Evolutionary conservation across 73 alveolate genomes (phyloP), one percentile per base, ranked within the genome.

Genomic region (Stentor roeselii): DNA sequence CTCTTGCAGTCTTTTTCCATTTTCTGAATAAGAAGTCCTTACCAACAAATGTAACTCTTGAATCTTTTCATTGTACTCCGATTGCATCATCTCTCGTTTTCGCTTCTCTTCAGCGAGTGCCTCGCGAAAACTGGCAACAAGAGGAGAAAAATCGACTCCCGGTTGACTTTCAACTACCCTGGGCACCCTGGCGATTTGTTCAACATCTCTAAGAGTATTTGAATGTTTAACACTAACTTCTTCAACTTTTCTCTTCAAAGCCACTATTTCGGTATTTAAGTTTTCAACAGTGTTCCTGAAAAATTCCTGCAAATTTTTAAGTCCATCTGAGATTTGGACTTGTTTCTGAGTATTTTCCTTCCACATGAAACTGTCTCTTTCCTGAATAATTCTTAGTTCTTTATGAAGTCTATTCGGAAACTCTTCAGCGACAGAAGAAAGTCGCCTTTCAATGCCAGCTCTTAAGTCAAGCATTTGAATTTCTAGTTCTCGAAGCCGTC

Each of bases 311-410:
- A 67, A 11, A 40, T 27, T 30, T 32, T 67, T 67, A 14, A 67
- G 21, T 27, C 42, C 37, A n/a, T 86, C 92, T 30, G 36, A 32
- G 39, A 86, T 27, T 37, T 75, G 30, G 27, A 83, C 35, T 35
- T 21, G 85, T 76, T 86, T 80, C 31, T 61, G 59, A 1, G 75
- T 40, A 77, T 87, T 91, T 21, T 91, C 96, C 60, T 85, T 87
- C 93, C 96, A 91, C 6, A 84, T 76, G 60, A 82, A 82, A 38
- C 82, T 34, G 77, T 91, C 96, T 6, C 96, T 39, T 11, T 78
- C 80, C 75, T 91, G 93, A 1, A 91, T 84, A 61, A 34, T 60
- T 76, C 88, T 91, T 39, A 91, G 76, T 60, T 91, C 96, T 74
- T 92, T 76, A 38, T 86, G 78, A 14, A 91, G 90, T 6, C 90